Evolutionary conservation across 352 stramenopile genomes (phyloP), one percentile per base, ranked within the genome.

Genomic region (Phytopythium montanum): DNA sequence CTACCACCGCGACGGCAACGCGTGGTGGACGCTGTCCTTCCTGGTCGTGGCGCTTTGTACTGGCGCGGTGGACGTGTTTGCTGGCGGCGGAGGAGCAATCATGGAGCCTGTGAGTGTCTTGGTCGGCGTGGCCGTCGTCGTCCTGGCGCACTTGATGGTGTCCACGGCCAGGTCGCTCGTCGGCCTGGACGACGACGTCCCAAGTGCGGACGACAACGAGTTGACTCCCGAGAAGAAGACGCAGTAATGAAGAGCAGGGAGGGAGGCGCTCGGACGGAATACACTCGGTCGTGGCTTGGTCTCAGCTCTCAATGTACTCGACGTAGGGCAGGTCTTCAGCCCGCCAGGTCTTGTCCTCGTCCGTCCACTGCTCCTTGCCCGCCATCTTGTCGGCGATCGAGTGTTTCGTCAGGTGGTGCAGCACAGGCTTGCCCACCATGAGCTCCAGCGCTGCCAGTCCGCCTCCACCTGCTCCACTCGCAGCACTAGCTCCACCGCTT

Each of bases 271-370:
- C 14, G 0, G 29, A 12, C 19, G 49, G 13, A 39, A 42, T 55
- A 29, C 19, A 39, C 12, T 55, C 29, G 49, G 10, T 2, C 13
- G 28, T 19, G 16, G 19, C 33, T 19, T 26, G 12, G n/a, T 36
- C 0, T 71, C 54, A 91, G 26, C 69, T 79, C 57, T 90, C 82
- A 3, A 73, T 75, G 63, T 90, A 89, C 68, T 89, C 82, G 67
- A 90, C 80, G 56, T 89, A 88, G 10, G 80, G 69, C 38, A 88
- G 65, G 50, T 92, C 82, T 54, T 78, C 67, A 38, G 72, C 55
- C 6, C 78, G 65, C 82, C 78, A 92, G 21, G 75, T 66, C 45
- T 86, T 86, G 54, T 90, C 80, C 50, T 89, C 75, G 10, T 90
- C 73, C 5, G 53, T 81, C 82, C 82, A 92, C 25, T 54, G 55